Percentiles rank a stretch among this genome's conserved stretches.
Evolutionary conservation across 495 filamentous ascomycete genomes (phyloP).

Genomic region (Cryomyces minteri): DNA sequence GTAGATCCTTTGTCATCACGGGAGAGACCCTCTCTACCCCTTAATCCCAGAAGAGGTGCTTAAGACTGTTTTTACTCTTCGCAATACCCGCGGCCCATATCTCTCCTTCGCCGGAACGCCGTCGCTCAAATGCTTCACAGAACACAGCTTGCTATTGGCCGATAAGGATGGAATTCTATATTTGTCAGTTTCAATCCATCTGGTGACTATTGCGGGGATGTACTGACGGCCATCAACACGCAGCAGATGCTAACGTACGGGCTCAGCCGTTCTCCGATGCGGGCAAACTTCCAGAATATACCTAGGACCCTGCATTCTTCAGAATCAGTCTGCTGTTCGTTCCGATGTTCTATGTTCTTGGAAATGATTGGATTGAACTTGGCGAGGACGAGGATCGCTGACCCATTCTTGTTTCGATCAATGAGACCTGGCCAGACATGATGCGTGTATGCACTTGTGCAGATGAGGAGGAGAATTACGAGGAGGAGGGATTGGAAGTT

Average conservation of each 20-base stretch:
- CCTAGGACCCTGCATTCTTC: constrained; percentile 39
- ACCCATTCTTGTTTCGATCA: constrained; percentile 69
- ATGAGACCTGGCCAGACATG: constrained; percentile 79
- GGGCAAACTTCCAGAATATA: constrained; percentile 92
- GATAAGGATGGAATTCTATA: not conserved
- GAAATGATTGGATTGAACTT: constrained; percentile 29
- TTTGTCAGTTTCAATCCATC: not conserved
- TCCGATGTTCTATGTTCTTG: not conserved
- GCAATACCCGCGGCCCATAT: not conserved
- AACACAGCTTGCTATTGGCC: not conserved
- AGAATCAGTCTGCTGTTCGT: not conserved
- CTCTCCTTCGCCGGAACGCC: not conserved
- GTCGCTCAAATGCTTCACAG: not conserved
- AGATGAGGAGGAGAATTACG: constrained; percentile 86
- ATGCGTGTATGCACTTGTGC: constrained; percentile 86
- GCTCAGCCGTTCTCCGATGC: constrained; percentile 83
- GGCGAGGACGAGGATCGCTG: no score
- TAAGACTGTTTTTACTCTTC: no score
- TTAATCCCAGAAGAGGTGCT: no score
- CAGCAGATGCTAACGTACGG: constrained; percentile 95
- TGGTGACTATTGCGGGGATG: not conserved
- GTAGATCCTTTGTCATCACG: no score
- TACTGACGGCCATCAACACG: constrained; percentile 78
- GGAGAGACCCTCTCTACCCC: no score
- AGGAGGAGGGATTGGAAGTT: constrained; percentile 91